Percentiles rank a stretch among this genome's conserved stretches.
phyloP scores from a whole-genome alignment of 805 yeast species.

The Candida tammaniensis region DNA sequence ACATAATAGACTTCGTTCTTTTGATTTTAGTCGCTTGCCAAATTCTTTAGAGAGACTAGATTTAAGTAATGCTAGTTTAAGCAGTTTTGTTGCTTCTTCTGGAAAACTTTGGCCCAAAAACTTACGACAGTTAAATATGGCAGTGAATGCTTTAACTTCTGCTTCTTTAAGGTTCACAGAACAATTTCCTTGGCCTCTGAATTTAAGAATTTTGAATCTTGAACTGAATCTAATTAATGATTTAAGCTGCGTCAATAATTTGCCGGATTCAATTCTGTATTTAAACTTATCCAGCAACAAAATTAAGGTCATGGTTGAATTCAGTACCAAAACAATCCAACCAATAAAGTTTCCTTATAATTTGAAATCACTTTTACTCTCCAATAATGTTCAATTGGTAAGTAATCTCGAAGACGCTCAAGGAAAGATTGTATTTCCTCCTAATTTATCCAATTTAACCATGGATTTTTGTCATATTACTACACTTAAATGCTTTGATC shows the following conservation, averaged over 20 bases:
- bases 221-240: conserved; percentile 8
- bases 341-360: conserved; percentile 4
- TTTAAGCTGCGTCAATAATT: conserved; percentile 3
- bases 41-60: conserved; percentile 28
- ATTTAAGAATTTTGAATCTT: conserved; percentile 11
- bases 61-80: conserved; percentile 22
- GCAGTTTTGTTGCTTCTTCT: conserved; percentile 10
- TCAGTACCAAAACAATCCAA: neutral
- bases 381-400: neutral
- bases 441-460: conserved; percentile 2
- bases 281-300: neutral
- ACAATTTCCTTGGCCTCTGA: conserved; percentile 14
- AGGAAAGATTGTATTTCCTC: conserved; percentile 5
- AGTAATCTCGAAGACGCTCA: neutral
- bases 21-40: conserved; percentile 20
- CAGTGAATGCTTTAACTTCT: too few relatives aligned
- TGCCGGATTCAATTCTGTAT: conserved; percentile 8
- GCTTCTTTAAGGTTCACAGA: too few relatives aligned
- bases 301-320: neutral
- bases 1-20: conserved; percentile 22
- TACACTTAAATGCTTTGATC: conserved; percentile 18
- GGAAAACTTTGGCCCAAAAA: conserved; percentile 1
- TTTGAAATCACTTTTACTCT: neutral
- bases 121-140: too few relatives aligned
- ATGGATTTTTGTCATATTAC: conserved; percentile 11